Base-by-base conservation (phyloP, 1,139 yeast genomes). In the Ashbya aceris region DNA sequence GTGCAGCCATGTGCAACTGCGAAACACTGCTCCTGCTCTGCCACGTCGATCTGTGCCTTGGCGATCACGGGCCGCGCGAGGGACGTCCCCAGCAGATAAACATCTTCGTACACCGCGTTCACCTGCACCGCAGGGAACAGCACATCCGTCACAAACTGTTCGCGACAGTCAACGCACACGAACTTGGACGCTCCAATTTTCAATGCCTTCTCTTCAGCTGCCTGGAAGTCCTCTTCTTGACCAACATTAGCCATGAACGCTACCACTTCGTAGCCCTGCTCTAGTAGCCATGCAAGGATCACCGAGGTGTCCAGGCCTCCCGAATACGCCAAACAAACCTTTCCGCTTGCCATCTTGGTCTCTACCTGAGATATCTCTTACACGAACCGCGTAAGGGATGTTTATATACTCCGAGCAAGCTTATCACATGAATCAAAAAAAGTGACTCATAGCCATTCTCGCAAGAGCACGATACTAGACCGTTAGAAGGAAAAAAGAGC, bases 1-100 rank as follows among this genome's bases (percentile, higher is more conserved):
- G 98, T 91, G 72, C 98, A 91, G 50, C 98, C 98, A 67, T 91
- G 98, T 41, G 96, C 80, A 44, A 91, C 98, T 43, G 97, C 97
- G 58, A 89, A 87, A 76, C 98, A 91, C 47, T 96, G 96, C 67
- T 93, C 91, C 61, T 84, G 79, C 71, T 87, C 94, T 49, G 98
- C 98, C 52, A 86, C 96, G 61, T 83, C 77, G 62, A 91, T 91
- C 71, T 91, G 98, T 40, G 98, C 98, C 70, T 89, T 81, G 45
- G 98, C 96, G 67, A 91, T 91, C 46, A 91, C 96, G 39, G 98
- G 98, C 73, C 98, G 84, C 41, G 98, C 98, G 58, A 91, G 75
- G 12, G 98, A 89, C 46, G 98, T 91, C 62, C 98, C 98, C 61
- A 91, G 76, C 50, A 91, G 72, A 69, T 91, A 91, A 45, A 89